Evolutionary conservation across 805 yeast species (phyloP).

Genomic region (Jamesozyma jinghongensis): DNA sequence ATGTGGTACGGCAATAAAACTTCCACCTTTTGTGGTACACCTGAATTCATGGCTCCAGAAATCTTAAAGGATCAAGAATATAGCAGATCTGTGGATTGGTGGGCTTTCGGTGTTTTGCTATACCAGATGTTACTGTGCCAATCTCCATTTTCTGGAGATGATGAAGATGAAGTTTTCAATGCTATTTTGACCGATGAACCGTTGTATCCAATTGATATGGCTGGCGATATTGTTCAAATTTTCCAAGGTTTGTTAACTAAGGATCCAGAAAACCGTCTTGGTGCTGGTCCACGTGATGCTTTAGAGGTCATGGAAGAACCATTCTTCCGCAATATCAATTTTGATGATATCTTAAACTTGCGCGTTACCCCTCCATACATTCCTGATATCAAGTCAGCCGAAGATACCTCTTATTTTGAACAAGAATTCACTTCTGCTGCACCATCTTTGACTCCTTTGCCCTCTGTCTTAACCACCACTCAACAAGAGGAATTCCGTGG

Average conservation of each 20-base stretch:
- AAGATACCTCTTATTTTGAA: slow-evolving; percentile 89
- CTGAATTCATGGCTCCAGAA: slow-evolving; percentile 99
- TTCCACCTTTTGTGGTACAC: slow-evolving; percentile 96
- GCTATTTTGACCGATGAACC: slow-evolving; percentile 97
- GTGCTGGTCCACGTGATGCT: slow-evolving; percentile 84
- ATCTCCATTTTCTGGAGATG: slow-evolving; percentile 96
- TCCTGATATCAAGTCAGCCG: slow-evolving; percentile 79
- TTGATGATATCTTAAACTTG: slow-evolving; percentile 70
- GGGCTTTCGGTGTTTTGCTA: slow-evolving; percentile 96
- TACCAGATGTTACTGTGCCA: slow-evolving; percentile 96
- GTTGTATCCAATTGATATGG: slow-evolving; percentile 93
- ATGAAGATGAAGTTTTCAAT: slow-evolving; percentile 92
- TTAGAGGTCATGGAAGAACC: slow-evolving; percentile 92
- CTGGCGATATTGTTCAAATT: slow-evolving; percentile 89
- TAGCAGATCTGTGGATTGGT: slow-evolving; percentile 96
- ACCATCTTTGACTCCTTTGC: slow-evolving; percentile 91
- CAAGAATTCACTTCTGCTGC: slow-evolving; percentile 90
- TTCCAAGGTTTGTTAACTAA: slow-evolving; percentile 85
- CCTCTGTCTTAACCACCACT: slow-evolving; percentile 70
- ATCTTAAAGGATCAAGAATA: slow-evolving; percentile 87
- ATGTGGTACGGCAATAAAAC: slow-evolving; percentile 84
- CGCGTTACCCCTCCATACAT: slow-evolving; percentile 80
- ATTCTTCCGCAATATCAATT: slow-evolving; percentile 81
- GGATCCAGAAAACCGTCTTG: slow-evolving; percentile 77
- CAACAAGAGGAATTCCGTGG: slow-evolving; percentile 98